A percentile compares a stretch with the other conserved stretches of the same genome.
phyloP scores from a whole-genome alignment of 106 monocot genomes.

The Apostasia shenzhenica region DNA sequence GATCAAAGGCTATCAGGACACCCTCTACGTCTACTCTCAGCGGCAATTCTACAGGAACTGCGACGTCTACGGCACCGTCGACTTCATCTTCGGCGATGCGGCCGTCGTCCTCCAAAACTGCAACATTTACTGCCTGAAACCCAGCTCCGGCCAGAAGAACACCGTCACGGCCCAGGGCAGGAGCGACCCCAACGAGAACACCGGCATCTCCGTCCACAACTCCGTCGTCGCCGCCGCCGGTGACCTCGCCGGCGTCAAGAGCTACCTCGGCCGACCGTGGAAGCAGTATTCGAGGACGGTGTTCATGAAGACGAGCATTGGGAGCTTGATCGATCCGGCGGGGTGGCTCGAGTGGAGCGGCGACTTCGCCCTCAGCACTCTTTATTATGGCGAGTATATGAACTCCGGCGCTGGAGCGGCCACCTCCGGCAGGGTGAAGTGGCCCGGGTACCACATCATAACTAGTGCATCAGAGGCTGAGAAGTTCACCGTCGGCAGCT shows the following conservation, averaged over 20 bases:
- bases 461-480: constrained; percentile 13
- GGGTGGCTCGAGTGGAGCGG: constrained; percentile 34
- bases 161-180: constrained; percentile 35
- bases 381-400: constrained; percentile 21
- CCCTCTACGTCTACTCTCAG: constrained; percentile 29
- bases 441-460: constrained; percentile 18
- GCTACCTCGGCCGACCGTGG: constrained; percentile 28
- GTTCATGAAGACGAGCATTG: constrained; percentile 16
- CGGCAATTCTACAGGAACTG: constrained; percentile 51
- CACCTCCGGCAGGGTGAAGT: constrained; percentile 15
- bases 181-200: constrained; percentile 18
- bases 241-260: constrained; percentile 15
- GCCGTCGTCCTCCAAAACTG: constrained; percentile 34
- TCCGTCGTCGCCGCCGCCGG: constrained; percentile 16
- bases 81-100: constrained; percentile 54
- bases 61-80: constrained; percentile 38
- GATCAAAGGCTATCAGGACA: constrained; percentile 41
- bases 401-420: constrained; percentile 19
- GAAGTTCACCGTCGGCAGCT: constrained; percentile 24
- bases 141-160: constrained; percentile 21
- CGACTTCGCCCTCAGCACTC: constrained; percentile 17
- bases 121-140: constrained; percentile 17
- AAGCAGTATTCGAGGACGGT: constrained; percentile 30
- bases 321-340: constrained; percentile 18
- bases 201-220: constrained; percentile 20